Evolutionary conservation across 495 filamentous ascomycete genomes (phyloP), one percentile per base, ranked within the genome.

Genomic region (Penicillium malachiteum): DNA sequence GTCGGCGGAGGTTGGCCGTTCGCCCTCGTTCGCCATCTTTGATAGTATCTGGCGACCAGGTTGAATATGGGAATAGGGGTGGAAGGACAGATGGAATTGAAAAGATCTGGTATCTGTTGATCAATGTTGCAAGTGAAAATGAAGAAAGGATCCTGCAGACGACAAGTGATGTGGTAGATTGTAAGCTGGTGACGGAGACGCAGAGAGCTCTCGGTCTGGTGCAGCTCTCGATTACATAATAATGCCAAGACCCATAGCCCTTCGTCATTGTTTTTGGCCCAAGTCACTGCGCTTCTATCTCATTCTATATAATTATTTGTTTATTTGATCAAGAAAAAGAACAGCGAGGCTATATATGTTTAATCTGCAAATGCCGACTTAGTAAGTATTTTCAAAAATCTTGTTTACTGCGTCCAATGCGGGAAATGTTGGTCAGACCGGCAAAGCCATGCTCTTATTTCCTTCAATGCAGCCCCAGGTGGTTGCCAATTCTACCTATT

Each of bases 11-110:
- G 87, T 90, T 71, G 87, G 82, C 80, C 85, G 82, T 76, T 94
- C 90, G 76, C 89, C 91, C 71, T 92, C 89, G 81, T 95, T 86
- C 73, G 91, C 90, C 94, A 98, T 97, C 64, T 71, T 66, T 68
- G 67, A 74, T 57, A 65, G 62, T 73, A 63, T 66, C 67, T 69
- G 64, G 67, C 62, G 66, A 68, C 66, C 56, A 62, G 58, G 57
- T 66, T 58, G 59, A 52, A 30, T 48, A 47, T 54, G 49, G n/a
- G 39, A 21, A 26, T 38, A 55, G 35, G 52, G 44, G 37, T n/a
- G 11, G 16, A 44, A 42, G 26, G 34, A 37, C 32, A 14, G 32
- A 33, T 43, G 40, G 35, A 37, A 39, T 42, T 42, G 39, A 48
- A 31, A 38, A 39, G 11, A 48, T 10, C 14, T 31, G 40, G 35